Evolutionary conservation across 2,329 filamentous ascomycete genomes (phyloP), one percentile per base, ranked within the genome.

Genomic region (Cladosporium velox): DNA sequence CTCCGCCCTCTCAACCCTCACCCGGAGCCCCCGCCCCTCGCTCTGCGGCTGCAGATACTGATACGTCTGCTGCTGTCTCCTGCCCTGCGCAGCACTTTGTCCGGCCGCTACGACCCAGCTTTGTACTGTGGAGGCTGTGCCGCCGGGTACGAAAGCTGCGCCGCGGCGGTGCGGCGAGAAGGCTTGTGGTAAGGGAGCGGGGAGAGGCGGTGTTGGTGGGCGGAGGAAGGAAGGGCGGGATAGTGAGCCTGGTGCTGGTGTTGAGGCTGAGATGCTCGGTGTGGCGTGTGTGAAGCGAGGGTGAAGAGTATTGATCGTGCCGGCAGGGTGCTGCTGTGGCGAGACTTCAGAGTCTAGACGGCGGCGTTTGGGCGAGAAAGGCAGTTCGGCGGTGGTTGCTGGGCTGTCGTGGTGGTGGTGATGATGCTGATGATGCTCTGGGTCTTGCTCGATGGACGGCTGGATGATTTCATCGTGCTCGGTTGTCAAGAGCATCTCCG

Each of bases 151-250:
- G 68, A 83, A 86, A 69, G 82, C 82, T 67, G 83, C 79, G 0
- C 79, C 80, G 66, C 80, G 80, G 30, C 83, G 78, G 57, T 82
- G 81, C 1, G 85, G 85, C 0, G 84, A 86, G 73, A 87, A 87
- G 47, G 81, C 78, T 49, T 85, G 82, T 0, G 84, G 84, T 0
- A 84, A 74, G 0, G 83, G 82, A 4, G 75, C 74, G 15, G 68
- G 57, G 14, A 54, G 69, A 2, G 76, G 74, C 14, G 73, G 74
- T 3, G 75, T 71, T 14, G 74, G 74, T 3, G 70, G 55, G 26
- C 21, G 59, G 51, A 49, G 54, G 55, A 49, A 41, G 12, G 55
- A 68, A 66, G 59, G 64, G 67, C 24, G 54, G 18, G 34, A 54
- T 28, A 47, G n/a, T 4, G 41, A n/a, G 3, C 28, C 59, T 12